These are phyloP conservation scores for Strigomonas culicis DNA, from an alignment of 208 protist genomes.

Conservation along the genomic window DNA sequence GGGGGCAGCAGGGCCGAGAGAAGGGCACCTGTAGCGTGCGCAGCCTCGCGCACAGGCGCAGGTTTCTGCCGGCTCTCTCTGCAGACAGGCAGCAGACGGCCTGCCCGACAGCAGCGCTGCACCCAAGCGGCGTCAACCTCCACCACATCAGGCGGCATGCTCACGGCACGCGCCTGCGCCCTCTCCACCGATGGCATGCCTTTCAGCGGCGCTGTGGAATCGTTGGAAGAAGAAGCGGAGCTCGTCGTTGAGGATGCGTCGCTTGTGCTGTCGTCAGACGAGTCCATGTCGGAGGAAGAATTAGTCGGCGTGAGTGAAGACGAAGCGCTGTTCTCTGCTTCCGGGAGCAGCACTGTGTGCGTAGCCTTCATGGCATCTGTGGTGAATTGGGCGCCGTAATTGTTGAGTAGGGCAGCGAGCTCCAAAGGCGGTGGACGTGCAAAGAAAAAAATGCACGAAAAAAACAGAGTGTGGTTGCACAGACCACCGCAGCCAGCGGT, in stretches of 20 bases:
- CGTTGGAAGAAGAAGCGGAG: not conserved
- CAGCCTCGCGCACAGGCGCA: not conserved
- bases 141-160: not conserved
- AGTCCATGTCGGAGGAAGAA: not conserved
- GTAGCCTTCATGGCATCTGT: slow-evolving; percentile 38
- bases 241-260: not conserved
- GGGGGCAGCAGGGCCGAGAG: not conserved
- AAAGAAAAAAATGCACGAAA: slow-evolving; percentile 61
- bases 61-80: not conserved
- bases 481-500: slow-evolving; percentile 31
- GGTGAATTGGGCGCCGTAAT: slow-evolving; percentile 53
- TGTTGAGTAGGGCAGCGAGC: slow-evolving; percentile 33
- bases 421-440: slow-evolving; percentile 10
- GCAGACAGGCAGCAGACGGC: slow-evolving; percentile 15
- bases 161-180: not conserved
- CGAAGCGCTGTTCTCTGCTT: slow-evolving; percentile 3
- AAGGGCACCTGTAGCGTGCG: not conserved
- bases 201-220: too few species aligned
- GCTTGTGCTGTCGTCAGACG: not conserved
- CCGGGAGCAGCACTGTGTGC: slow-evolving; percentile 33
- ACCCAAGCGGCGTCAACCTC: slow-evolving; percentile 8
- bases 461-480: slow-evolving; percentile 37
- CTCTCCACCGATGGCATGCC: too few species aligned
- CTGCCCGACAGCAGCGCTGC: slow-evolving; percentile 15
- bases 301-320: too few species aligned